phyloP scores from a whole-genome alignment of 768 basidiomycete species.

The Pulveroboletus sp. region DNA sequence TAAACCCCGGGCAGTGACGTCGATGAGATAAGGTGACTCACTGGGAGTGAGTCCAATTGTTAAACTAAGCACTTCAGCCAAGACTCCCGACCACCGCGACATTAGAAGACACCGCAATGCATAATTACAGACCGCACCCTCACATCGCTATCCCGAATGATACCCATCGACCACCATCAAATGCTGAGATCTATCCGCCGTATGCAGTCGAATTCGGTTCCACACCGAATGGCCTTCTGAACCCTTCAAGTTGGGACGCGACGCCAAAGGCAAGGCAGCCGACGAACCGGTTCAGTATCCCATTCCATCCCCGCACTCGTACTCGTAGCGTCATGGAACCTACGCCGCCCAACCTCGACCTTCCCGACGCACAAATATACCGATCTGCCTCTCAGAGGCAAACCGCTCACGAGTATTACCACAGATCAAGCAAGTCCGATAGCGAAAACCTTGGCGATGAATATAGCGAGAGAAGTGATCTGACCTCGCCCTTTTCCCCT shows the following conservation, averaged over 20 bases:
- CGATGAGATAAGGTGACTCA: slow-evolving; percentile 22
- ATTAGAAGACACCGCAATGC: slow-evolving; percentile 16
- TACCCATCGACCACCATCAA: slow-evolving; percentile 32
- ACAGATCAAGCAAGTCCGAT: slow-evolving; percentile 42
- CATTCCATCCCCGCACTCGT: slow-evolving; percentile 32
- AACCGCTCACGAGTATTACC: slow-evolving; percentile 27
- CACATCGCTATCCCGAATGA: slow-evolving; percentile 38
- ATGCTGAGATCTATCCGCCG: slow-evolving; percentile 26
- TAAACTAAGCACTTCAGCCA: background rate
- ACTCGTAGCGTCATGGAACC: slow-evolving; percentile 38
- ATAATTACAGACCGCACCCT: slow-evolving; percentile 34
- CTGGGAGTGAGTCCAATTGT: background rate
- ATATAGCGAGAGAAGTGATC: slow-evolving; percentile 16
- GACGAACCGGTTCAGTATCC: slow-evolving; percentile 15
- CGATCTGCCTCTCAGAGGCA: slow-evolving; percentile 42
- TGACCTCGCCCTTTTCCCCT: slow-evolving; percentile 34
- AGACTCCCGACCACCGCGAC: background rate
- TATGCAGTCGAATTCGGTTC: slow-evolving; percentile 31
- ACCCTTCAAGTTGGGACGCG: slow-evolving; percentile 38
- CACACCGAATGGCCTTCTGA: slow-evolving; percentile 20
- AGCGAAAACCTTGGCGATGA: slow-evolving; percentile 21
- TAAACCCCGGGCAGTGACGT: slow-evolving; percentile 16
- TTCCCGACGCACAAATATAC: slow-evolving; percentile 54
- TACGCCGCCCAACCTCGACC: slow-evolving; percentile 31
- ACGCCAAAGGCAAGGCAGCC: slow-evolving; percentile 26